Base-by-base conservation (phyloP, 768 basidiomycete species). In the Rhizopogon vesiculosus region DNA sequence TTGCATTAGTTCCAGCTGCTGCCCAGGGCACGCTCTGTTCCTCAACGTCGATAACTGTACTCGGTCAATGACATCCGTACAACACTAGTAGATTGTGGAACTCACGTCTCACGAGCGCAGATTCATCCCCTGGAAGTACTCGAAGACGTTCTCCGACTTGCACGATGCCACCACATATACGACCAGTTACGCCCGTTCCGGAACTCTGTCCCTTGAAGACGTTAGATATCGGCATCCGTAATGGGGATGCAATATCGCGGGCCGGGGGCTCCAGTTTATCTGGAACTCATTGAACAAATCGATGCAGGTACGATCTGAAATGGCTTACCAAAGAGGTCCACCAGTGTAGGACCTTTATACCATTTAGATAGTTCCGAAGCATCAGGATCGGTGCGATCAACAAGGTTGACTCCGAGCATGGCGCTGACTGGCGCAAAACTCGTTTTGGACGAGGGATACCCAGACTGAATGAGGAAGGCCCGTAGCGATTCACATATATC, bases 101-200 rank as follows among this genome's bases (percentile, higher is more conserved):
- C 75, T 62, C 64, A 86, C 86, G 77, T 76, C 80, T 87, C 2
- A 99, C 89, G 16, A 89, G 69, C 0, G 85, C 90, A 6, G 80
- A 87, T 69, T 97, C 95, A 66, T 98, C 95, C 9, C 96, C 96
- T 0, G 97, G 97, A 3, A 97, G 74, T 49, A 95, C 84, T 42
- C 93, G 79, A 39, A 98, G 62, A 41, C 82, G 78, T 73, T 98
- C 95, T 2, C 97, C 96, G 2, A 94, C 89, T 70, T 98, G 95
- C 3, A 98, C 80, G 39, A 98, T 76, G 5, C 97, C 97, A 42
- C 87, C 85, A 63, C 86, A 91, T 43, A 98, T 74, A 49, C 94
- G 76, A 16, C 97, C 97, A 22, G 87, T 82, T 0, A 98, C 84
- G 0, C 85, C 89, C 5, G 82, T 83, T 2, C 89, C 83, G 2